Conservation (phyloP, 345 rosid species). For the Dipteronia dyeriana region DNA sequence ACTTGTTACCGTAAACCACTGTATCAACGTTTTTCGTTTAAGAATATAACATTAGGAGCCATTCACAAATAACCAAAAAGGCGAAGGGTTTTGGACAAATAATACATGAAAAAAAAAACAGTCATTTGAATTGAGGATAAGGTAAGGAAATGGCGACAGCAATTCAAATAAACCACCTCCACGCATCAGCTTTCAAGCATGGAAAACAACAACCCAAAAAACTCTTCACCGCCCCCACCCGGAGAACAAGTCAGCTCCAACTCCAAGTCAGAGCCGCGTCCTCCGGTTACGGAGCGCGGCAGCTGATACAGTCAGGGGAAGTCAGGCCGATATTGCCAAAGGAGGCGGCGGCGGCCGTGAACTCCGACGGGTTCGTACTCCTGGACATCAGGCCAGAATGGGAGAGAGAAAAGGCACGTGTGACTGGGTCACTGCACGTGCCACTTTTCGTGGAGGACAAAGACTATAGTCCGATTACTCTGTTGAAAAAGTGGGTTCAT, state of each 20-base stretch:
- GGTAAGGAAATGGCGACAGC: slow-evolving; percentile 23
- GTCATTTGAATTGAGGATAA: slow-evolving; percentile 13
- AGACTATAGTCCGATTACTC: slow-evolving; percentile 67
- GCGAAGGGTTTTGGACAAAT: not conserved
- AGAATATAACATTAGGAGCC: no score
- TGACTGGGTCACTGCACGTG: slow-evolving; percentile 70
- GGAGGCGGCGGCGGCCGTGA: slow-evolving; percentile 55
- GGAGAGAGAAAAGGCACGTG: slow-evolving; percentile 82
- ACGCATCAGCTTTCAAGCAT: slow-evolving; percentile 18
- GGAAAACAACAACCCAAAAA: slow-evolving; percentile 17
- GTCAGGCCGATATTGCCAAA: slow-evolving; percentile 57
- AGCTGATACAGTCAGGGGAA: slow-evolving; percentile 64
- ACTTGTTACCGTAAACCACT: no score
- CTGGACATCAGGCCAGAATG: slow-evolving; percentile 80
- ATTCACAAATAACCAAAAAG: not conserved
- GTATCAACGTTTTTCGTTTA: no score
- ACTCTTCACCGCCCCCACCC: slow-evolving; percentile 13
- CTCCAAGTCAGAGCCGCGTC: slow-evolving; percentile 32
- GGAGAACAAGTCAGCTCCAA: slow-evolving; percentile 23
- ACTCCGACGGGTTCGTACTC: slow-evolving; percentile 54
- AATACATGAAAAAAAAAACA: not conserved
- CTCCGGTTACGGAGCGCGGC: slow-evolving; percentile 30
- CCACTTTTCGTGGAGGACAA: slow-evolving; percentile 75
- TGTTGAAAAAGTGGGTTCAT: slow-evolving; percentile 92
- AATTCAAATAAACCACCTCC: slow-evolving; percentile 35